phyloP scores from a whole-genome alignment of 306 rosid genomes.

The Begonia fuchsioides region DNA sequence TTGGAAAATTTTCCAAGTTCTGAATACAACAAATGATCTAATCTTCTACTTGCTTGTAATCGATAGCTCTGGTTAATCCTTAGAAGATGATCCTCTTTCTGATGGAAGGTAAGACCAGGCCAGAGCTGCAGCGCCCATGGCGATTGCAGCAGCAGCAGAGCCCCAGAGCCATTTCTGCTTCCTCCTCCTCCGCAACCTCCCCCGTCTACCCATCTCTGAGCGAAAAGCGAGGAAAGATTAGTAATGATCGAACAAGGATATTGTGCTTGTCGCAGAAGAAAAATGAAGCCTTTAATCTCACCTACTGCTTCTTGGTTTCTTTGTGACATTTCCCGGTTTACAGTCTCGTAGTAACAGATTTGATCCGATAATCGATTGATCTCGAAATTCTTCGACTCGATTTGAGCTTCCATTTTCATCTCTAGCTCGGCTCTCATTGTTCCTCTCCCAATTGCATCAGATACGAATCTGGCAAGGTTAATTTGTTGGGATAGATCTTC shows the following conservation, averaged over 20 bases:
- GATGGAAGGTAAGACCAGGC: constrained; percentile 66
- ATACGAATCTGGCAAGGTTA: constrained; percentile 58
- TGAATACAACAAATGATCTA: not conserved
- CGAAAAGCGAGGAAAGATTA: not conserved
- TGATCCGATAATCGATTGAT: constrained; percentile 77
- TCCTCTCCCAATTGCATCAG: constrained; percentile 74
- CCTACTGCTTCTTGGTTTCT: constrained; percentile 93
- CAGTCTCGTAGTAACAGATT: constrained; percentile 73
- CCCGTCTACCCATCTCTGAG: constrained; percentile 65
- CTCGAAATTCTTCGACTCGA: constrained; percentile 77
- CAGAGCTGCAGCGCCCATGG: constrained; percentile 53
- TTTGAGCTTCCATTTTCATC: constrained; percentile 59
- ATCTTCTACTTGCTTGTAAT: not conserved
- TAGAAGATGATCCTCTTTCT: constrained; percentile 18
- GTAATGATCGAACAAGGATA: not conserved
- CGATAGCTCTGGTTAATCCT: too few relatives aligned
- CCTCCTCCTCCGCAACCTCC: constrained; percentile 48
- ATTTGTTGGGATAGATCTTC: constrained; percentile 66
- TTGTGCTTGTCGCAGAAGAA: not conserved
- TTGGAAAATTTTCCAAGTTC: too few relatives aligned
- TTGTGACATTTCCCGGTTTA: constrained; percentile 96
- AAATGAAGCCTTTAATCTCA: constrained; percentile 18
- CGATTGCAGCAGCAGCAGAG: constrained; percentile 44
- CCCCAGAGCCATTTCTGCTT: constrained; percentile 94
- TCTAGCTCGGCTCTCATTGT: constrained; percentile 71